Percentiles rank a stretch among this genome's conserved stretches.
Conservation (phyloP, 768 basidiomycete genomes). For the Lactifluus pinguis region DNA sequence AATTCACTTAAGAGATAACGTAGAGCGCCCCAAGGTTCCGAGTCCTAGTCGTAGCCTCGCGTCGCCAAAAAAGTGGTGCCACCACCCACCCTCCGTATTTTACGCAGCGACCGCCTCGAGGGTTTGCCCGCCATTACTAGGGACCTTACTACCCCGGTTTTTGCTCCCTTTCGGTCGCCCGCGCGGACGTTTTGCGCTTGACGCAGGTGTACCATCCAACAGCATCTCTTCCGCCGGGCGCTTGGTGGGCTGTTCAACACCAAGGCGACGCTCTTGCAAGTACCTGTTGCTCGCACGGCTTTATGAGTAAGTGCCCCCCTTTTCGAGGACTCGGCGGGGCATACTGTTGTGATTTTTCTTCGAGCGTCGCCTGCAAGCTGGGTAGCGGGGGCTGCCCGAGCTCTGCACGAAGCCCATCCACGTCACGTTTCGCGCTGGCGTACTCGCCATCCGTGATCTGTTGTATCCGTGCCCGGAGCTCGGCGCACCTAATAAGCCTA, state of each 20-base stretch:
- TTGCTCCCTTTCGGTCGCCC: conserved; percentile 31
- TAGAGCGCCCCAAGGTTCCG: background rate
- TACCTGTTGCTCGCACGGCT: conserved; percentile 19
- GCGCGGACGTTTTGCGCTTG: conserved; percentile 26
- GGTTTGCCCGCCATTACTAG: background rate
- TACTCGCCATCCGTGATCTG: conserved; percentile 70
- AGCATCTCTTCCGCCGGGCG: conserved; percentile 22
- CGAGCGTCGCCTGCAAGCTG: conserved; percentile 60
- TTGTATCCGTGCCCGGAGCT: conserved; percentile 59
- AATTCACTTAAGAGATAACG: background rate
- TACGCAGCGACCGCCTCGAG: conserved; percentile 2
- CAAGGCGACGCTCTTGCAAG: conserved; percentile 27
- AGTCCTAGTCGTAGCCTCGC: background rate
- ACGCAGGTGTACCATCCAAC: conserved; percentile 18
- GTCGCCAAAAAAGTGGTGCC: background rate
- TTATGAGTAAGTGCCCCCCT: background rate
- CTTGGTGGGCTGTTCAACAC: conserved; percentile 22
- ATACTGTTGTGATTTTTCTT: conserved; percentile 55
- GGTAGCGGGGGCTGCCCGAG: conserved; percentile 70
- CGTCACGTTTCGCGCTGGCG: conserved; percentile 60
- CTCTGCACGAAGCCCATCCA: conserved; percentile 65
- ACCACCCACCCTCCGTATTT: background rate
- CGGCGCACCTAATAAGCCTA: conserved; percentile 40
- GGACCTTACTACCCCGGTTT: conserved; percentile 21
- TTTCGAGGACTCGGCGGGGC: conserved; percentile 19